These are phyloP conservation scores for Lachancea kluyveri DNA, from an alignment of 805 yeast genomes.

Conservation along the genomic window DNA sequence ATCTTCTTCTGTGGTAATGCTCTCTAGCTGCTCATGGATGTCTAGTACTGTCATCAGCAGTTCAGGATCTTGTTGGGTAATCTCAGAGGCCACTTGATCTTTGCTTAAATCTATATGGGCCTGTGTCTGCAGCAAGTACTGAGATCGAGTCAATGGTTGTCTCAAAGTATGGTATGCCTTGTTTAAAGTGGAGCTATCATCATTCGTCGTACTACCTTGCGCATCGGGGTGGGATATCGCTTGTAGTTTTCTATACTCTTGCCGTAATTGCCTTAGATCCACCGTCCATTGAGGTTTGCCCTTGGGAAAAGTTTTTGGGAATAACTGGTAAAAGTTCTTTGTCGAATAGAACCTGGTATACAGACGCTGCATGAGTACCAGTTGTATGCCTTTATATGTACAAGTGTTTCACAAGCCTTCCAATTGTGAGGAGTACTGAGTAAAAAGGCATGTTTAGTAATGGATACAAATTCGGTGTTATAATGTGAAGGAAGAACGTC, in stretches of 20 bases:
- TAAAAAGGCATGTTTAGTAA: too few relatives aligned
- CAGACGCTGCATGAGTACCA: too few relatives aligned
- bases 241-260: conserved; percentile 72
- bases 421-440: too few relatives aligned
- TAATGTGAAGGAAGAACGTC: too few relatives aligned
- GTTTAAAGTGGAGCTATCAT: conserved; percentile 52
- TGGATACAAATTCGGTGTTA: too few relatives aligned
- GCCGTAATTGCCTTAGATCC: conserved; percentile 50
- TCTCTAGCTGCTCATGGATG: conserved; percentile 76
- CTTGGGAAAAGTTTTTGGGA: conserved; percentile 68
- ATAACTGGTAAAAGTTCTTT: conserved; percentile 48
- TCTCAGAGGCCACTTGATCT: conserved; percentile 47
- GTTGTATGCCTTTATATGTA: too few relatives aligned
- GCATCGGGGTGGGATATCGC: conserved; percentile 78
- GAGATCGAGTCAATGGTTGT: conserved; percentile 67
- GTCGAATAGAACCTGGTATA: too few relatives aligned
- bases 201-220: conserved; percentile 22
- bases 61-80: conserved; percentile 44
- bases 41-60: conserved; percentile 74
- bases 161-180: conserved; percentile 68
- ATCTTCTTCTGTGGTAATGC: conserved; percentile 53
- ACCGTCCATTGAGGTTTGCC: conserved; percentile 66
- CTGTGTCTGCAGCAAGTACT: conserved; percentile 42
- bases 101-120: conserved; percentile 48
- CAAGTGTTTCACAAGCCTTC: too few relatives aligned